These are phyloP conservation scores for Beauveria asiatica DNA, from an alignment of 2,329 filamentous ascomycete species.

Conservation along the genomic window DNA sequence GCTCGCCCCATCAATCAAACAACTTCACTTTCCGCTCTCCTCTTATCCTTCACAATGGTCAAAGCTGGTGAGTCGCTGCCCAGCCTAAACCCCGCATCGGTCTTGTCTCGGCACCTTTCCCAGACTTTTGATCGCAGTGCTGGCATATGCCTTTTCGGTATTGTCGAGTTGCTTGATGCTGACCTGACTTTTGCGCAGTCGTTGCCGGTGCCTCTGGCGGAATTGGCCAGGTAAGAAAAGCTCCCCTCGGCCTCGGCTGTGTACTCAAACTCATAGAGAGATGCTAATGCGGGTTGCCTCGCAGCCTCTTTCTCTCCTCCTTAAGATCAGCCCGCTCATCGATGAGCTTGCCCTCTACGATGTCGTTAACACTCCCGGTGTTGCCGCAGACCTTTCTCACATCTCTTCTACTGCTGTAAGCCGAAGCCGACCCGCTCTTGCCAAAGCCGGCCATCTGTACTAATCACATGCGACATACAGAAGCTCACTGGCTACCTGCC, in stretches of 20 bases:
- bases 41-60: constrained; percentile 30
- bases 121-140: not conserved
- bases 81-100: constrained; percentile 12
- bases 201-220: constrained; percentile 96
- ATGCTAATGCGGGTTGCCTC: constrained; percentile 16
- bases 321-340: constrained; percentile 82
- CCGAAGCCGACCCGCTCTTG: constrained; percentile 19
- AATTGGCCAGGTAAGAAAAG: constrained; percentile 74
- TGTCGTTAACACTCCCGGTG: constrained; percentile 97
- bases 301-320: constrained; percentile 88
- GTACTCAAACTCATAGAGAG: not conserved
- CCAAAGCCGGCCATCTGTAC: not conserved
- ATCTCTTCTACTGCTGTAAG: constrained; percentile 80
- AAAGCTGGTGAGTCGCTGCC: constrained; percentile 45
- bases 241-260: not conserved
- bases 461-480: constrained; percentile 32
- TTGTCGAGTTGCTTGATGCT: not conserved
- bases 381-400: constrained; percentile 92
- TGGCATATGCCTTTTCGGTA: not conserved
- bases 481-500: constrained; percentile 85
- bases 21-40: constrained; percentile 2
- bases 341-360: constrained; percentile 95
- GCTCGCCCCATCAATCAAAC: not conserved
- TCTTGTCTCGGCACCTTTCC: constrained; percentile 1
- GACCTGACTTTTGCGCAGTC: constrained; percentile 32